A percentile compares a stretch with the other conserved stretches of the same genome.
Conservation (phyloP, 2,329 filamentous ascomycete genomes). For the Ophiocordyceps unilateralis region DNA sequence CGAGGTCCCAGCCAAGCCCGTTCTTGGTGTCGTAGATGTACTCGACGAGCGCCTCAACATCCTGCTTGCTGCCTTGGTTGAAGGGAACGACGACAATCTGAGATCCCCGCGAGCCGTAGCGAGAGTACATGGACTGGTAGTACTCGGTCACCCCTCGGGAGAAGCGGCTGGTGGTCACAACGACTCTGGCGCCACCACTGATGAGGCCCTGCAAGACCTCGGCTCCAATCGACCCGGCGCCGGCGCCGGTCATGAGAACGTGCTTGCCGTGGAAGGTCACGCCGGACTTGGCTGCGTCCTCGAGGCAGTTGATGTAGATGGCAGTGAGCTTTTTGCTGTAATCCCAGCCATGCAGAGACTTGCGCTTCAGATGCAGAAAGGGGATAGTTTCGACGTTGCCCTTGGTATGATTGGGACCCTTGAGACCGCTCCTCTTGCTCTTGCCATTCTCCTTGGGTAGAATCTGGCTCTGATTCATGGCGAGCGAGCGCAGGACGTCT, state of each 20-base stretch:
- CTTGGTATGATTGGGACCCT: conserved; percentile 44
- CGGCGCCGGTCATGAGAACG: conserved; percentile 93
- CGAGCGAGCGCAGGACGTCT: conserved; percentile 82
- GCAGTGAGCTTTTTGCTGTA: conserved; percentile 98
- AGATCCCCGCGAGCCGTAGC: conserved; percentile 82
- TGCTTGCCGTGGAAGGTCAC: conserved; percentile 91
- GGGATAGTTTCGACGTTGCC: conserved; percentile 95
- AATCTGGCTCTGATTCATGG: conserved; percentile 97
- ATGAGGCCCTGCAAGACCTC: conserved; percentile 92
- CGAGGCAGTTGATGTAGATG: conserved; percentile 78
- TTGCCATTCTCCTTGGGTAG: conserved; percentile 74
- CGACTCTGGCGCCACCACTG: conserved; percentile 88
- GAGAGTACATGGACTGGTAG: conserved; percentile 96
- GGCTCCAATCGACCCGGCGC: conserved; percentile 92
- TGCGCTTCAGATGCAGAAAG: conserved; percentile 92
- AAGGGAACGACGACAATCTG: conserved; percentile 97
- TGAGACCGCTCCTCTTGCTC: conserved; percentile 32
- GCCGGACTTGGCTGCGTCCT: conserved; percentile 72
- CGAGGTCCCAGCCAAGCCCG: conserved; percentile 94
- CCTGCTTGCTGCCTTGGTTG: conserved; percentile 97
- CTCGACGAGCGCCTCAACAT: conserved; percentile 81
- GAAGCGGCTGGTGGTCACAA: conserved; percentile 93
- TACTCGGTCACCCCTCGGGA: conserved; percentile 97
- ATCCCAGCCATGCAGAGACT: conserved; percentile 87
- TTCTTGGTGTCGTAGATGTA: conserved; percentile 97